phyloP scores from a whole-genome alignment of 768 basidiomycete species.

The Tricholoma hemisulphureum region DNA sequence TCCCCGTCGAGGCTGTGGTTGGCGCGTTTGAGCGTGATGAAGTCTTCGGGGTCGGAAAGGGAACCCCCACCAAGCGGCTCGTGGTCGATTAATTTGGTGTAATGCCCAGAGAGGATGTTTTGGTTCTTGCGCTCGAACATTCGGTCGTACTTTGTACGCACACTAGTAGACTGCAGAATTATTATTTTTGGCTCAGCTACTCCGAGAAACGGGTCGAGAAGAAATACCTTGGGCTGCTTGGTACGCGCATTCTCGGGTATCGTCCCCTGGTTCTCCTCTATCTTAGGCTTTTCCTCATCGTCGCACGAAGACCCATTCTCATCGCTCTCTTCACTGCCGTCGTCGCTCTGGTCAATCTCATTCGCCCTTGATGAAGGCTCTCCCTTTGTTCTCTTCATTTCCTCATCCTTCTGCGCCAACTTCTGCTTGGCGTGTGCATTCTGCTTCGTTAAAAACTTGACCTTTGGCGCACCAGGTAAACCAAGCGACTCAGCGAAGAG shows the following conservation, averaged over 20 bases:
- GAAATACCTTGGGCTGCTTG: constrained; percentile 43
- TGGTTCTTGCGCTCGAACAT: constrained; percentile 99
- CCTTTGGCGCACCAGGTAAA: constrained; percentile 91
- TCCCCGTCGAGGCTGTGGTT: constrained; percentile 50
- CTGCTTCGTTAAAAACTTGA: constrained; percentile 77
- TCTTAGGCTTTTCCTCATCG: neutral
- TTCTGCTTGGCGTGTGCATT: constrained; percentile 56
- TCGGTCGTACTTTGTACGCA: constrained; percentile 92
- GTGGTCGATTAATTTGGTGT: constrained; percentile 82
- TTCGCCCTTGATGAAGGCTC: neutral
- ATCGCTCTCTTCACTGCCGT: constrained; percentile 19
- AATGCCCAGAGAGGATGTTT: constrained; percentile 86
- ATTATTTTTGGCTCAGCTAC: neutral
- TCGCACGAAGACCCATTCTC: constrained; percentile 7
- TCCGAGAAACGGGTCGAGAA: neutral
- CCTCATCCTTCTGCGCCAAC: constrained; percentile 21
- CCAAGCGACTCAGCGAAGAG: constrained; percentile 88
- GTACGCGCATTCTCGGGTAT: neutral
- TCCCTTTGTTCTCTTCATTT: constrained; percentile 7
- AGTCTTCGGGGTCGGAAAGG: constrained; percentile 55
- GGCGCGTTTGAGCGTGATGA: constrained; percentile 90
- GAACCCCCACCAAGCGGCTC: constrained; percentile 36
- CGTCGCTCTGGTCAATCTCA: neutral
- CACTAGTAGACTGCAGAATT: constrained; percentile 32
- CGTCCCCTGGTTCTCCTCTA: constrained; percentile 14